Evolutionary conservation across 139 green algal species (phyloP).

Genomic region (Asterochloris sp.): DNA sequence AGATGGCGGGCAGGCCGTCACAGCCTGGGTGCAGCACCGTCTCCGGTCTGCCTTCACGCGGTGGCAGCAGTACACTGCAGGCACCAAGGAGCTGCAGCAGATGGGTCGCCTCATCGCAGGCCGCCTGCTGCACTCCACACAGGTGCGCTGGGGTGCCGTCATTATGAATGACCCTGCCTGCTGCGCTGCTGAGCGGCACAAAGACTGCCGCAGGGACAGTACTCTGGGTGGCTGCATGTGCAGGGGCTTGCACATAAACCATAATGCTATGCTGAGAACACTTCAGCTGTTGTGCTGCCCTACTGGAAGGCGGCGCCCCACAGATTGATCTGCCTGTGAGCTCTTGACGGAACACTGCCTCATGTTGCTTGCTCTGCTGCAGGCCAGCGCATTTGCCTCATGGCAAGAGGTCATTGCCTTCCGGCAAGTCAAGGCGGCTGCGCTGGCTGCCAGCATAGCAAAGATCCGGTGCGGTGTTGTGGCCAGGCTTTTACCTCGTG

Average conservation of each 20-base stretch:
- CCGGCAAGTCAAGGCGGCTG: neutral
- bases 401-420: constrained; percentile 4
- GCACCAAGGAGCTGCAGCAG: neutral
- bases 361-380: neutral
- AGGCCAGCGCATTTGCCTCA: constrained; percentile 9
- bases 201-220: too few relatives aligned
- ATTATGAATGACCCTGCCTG: neutral
- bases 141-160: neutral
- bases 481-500: constrained; percentile 14
- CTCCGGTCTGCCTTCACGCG: neutral
- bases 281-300: neutral
- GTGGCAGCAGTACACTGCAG: constrained; percentile 6
- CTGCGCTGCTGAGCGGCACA: too few relatives aligned
- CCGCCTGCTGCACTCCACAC: constrained; percentile 9
- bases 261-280: neutral
- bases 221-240: too few relatives aligned
- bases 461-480: neutral
- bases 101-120: constrained; percentile 9
- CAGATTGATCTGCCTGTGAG: neutral
- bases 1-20: neutral
- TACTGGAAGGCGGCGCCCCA: neutral
- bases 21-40: constrained; percentile 9
- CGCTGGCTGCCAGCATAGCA: neutral
- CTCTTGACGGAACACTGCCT: neutral
- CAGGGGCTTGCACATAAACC: too few relatives aligned